Conservation (phyloP, 208 protist species). For the Crithidia acanthocephali region DNA sequence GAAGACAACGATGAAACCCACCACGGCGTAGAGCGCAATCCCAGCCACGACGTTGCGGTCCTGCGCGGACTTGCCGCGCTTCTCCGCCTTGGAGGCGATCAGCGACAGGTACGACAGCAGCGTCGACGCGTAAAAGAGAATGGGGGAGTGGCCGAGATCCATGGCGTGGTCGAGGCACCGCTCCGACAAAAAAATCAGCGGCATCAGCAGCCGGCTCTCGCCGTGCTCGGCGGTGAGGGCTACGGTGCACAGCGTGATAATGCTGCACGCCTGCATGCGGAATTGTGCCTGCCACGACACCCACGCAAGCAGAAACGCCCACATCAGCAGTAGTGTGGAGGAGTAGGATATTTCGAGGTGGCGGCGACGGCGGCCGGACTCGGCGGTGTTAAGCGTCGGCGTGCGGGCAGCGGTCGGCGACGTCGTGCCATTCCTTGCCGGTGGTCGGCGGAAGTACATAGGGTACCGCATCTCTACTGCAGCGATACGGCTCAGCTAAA, state of each 20-base stretch:
- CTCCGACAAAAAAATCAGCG: slow-evolving; percentile 83
- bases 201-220: slow-evolving; percentile 78
- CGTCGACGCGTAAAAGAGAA: slow-evolving; percentile 86
- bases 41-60: slow-evolving; percentile 48
- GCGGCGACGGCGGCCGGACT: neutral
- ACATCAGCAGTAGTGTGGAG: slow-evolving; percentile 73
- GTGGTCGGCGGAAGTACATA: slow-evolving; percentile 14
- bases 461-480: slow-evolving; percentile 34
- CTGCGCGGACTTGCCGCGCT: slow-evolving; percentile 36
- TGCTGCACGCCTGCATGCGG: slow-evolving; percentile 47
- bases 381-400: neutral
- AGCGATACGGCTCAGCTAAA: neutral
- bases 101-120: slow-evolving; percentile 80
- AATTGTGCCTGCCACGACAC: slow-evolving; percentile 55
- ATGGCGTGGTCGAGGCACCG: slow-evolving; percentile 60
- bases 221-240: slow-evolving; percentile 73
- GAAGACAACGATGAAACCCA: slow-evolving; percentile 47
- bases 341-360: slow-evolving; percentile 84
- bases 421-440: slow-evolving; percentile 6
- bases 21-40: slow-evolving; percentile 45
- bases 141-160: slow-evolving; percentile 41
- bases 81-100: slow-evolving; percentile 40
- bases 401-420: slow-evolving; percentile 5
- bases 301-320: slow-evolving; percentile 53
- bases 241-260: slow-evolving; percentile 56